Evolutionary conservation across 306 rosid genomes (phyloP).

Genomic region (Aeschynomene evenia): DNA sequence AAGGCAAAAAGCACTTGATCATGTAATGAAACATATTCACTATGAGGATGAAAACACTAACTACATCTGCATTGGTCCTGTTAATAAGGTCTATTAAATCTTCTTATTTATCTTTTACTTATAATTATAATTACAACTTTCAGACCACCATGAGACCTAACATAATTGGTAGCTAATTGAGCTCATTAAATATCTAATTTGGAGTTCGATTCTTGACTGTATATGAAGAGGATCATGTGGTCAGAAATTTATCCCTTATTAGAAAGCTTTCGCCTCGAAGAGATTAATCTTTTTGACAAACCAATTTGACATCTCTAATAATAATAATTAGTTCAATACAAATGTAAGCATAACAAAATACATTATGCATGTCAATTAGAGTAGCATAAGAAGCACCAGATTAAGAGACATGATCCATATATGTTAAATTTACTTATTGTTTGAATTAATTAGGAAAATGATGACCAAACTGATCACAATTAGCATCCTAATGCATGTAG

Average conservation of each 20-base stretch:
- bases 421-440: neutral
- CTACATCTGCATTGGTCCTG: conserved; percentile 69
- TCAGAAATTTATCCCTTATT: no score
- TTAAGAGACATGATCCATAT: neutral
- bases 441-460: neutral
- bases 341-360: neutral
- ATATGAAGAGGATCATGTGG: no score
- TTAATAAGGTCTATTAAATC: conserved; percentile 50
- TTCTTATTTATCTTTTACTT: neutral
- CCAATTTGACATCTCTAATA: no score
- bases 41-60: conserved; percentile 63
- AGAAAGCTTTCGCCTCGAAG: no score
- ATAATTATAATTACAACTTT: no score
- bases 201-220: no score
- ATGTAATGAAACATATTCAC: conserved; percentile 65
- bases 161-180: no score
- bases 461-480: neutral
- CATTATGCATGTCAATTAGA: no score
- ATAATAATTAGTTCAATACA: neutral
- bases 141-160: no score
- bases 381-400: neutral
- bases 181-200: no score
- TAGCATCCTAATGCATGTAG: conserved; percentile 21
- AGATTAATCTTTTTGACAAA: no score
- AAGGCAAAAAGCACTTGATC: conserved; percentile 54